phyloP scores from a whole-genome alignment of 306 rosid species.

The Abrus precatorius region DNA sequence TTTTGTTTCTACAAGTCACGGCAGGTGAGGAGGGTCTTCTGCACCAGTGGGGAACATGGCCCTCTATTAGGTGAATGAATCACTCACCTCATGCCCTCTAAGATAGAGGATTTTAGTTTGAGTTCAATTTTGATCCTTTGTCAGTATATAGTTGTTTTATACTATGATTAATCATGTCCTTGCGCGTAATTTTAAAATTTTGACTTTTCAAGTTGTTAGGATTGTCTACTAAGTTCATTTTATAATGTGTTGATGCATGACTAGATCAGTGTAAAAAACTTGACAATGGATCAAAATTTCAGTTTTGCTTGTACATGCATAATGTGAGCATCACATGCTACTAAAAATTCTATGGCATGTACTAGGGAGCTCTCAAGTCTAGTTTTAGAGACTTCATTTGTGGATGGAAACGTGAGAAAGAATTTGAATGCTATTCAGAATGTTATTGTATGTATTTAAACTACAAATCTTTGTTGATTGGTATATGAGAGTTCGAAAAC shows the following conservation, averaged over 20 bases:
- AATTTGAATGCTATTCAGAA: neutral
- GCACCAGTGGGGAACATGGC: conserved; percentile 82
- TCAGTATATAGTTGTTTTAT: neutral
- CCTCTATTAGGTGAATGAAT: conserved; percentile 57
- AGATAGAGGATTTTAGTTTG: conserved; percentile 24
- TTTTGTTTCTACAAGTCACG: conserved; percentile 77
- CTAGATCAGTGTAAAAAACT: neutral
- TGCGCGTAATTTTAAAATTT: neutral
- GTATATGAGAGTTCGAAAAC: neutral
- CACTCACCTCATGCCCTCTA: neutral
- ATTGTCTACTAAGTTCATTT: neutral
- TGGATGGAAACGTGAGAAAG: neutral
- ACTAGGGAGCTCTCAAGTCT: neutral
- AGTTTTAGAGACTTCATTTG: neutral
- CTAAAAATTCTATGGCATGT: conserved; percentile 3
- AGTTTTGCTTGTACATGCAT: conserved; percentile 13
- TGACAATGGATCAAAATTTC: neutral
- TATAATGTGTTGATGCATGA: neutral
- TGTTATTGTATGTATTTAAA: neutral
- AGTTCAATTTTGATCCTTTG: conserved; percentile 15
- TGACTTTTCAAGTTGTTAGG: neutral
- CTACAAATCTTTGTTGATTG: neutral
- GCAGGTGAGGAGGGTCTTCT: conserved; percentile 80
- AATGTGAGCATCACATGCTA: neutral
- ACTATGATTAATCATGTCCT: conserved; percentile 1